phyloP scores from a whole-genome alignment of 2,329 filamentous ascomycete genomes.

The Penicillium sp. region DNA sequence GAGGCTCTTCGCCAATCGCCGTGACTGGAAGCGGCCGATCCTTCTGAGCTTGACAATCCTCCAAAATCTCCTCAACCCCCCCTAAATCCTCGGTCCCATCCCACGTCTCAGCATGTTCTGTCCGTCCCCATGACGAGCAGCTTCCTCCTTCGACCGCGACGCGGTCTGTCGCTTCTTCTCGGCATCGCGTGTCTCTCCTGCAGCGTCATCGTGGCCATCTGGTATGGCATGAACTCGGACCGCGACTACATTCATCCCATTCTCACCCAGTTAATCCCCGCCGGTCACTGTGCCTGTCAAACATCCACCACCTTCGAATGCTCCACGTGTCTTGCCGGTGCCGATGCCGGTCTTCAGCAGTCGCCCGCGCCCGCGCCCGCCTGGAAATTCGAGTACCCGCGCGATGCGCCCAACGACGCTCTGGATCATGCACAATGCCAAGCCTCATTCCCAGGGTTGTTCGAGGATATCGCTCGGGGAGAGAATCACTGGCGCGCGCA shows the following conservation, averaged over 20 bases:
- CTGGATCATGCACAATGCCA: conserved; percentile 28
- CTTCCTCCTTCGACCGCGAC: conserved; percentile 17
- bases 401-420: conserved; percentile 30
- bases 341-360: conserved; percentile 13
- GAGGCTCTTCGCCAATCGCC: conserved; percentile 5
- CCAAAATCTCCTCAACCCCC: neutral
- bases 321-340: conserved; percentile 31
- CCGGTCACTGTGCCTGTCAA: conserved; percentile 37
- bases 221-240: conserved; percentile 37
- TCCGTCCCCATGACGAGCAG: conserved; percentile 18
- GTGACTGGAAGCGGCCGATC: neutral
- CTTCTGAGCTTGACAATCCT: conserved; percentile 1
- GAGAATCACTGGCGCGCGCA: conserved; percentile 26
- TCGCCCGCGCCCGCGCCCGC: conserved; percentile 6
- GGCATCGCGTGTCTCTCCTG: conserved; percentile 18
- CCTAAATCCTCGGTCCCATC: neutral
- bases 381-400: conserved; percentile 32
- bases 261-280: conserved; percentile 37
- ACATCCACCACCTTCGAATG: conserved; percentile 38
- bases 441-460: conserved; percentile 34
- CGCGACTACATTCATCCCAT: conserved; percentile 33
- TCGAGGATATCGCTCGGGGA: conserved; percentile 33
- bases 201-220: conserved; percentile 21
- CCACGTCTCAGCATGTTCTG: neutral
- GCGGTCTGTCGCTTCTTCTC: conserved; percentile 20